A percentile compares a stretch with the other conserved stretches of the same genome.
Evolutionary conservation across 768 basidiomycete genomes (phyloP).

Genomic region (Crassisporium funariophilum): DNA sequence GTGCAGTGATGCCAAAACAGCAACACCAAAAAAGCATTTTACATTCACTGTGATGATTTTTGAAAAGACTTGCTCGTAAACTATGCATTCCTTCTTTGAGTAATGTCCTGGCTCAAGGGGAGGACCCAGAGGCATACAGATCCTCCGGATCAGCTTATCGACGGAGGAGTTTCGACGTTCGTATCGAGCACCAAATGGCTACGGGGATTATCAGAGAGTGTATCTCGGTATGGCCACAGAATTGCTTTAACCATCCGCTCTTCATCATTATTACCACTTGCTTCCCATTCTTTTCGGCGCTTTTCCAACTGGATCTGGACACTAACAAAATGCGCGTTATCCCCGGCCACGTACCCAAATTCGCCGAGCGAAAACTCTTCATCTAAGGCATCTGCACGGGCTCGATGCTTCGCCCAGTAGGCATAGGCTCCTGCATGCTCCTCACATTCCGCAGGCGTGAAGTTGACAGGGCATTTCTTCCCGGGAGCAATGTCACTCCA

Average conservation of each 20-base stretch:
- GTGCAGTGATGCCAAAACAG: too few relatives aligned
- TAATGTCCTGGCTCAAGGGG: too few relatives aligned
- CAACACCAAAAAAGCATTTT: too few relatives aligned
- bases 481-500: constrained; percentile 1
- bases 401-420: background rate
- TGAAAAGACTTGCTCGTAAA: too few relatives aligned
- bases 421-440: constrained; percentile 1
- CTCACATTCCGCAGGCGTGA: background rate
- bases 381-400: background rate
- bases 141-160: too few relatives aligned
- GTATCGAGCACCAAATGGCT: background rate
- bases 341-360: background rate
- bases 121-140: too few relatives aligned
- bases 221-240: constrained; percentile 1
- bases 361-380: constrained; percentile 1
- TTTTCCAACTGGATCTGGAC: background rate
- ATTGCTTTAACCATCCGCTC: constrained; percentile 1
- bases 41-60: too few relatives aligned
- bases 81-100: too few relatives aligned
- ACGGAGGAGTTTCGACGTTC: too few relatives aligned
- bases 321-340: background rate
- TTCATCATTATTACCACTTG: background rate
- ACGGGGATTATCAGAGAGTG: constrained; percentile 2
- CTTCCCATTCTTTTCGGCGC: constrained; percentile 1
- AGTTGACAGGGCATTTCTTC: background rate